These are phyloP conservation scores for Entelexis paramagnoliae DNA, from an alignment of 1,139 yeast genomes.

Conservation along the genomic window DNA sequence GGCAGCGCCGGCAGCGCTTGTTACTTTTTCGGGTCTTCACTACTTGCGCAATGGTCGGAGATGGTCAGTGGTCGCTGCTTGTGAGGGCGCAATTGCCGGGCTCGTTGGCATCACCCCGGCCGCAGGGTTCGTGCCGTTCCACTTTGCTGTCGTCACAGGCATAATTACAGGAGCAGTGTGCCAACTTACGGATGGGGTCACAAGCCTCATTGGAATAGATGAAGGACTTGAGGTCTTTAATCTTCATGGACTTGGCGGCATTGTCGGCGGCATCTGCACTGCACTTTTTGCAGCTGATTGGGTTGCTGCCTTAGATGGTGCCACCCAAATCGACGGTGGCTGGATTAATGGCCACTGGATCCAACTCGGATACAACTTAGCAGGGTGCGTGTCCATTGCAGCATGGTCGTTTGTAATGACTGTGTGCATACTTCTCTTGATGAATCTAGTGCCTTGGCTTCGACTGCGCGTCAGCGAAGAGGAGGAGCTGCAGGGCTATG, in stretches of 20 bases:
- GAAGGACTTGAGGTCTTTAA: constrained; percentile 95
- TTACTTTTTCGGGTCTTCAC: constrained; percentile 87
- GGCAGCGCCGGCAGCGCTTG: constrained; percentile 85
- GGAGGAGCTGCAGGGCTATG: constrained; percentile 82
- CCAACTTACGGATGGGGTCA: constrained; percentile 76
- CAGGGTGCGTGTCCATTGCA: constrained; percentile 64
- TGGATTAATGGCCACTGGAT: constrained; percentile 85
- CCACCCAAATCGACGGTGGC: constrained; percentile 62
- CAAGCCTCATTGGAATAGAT: constrained; percentile 61
- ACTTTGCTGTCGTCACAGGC: constrained; percentile 78
- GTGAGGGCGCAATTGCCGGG: constrained; percentile 90
- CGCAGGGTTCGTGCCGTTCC: constrained; percentile 88
- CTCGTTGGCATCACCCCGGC: constrained; percentile 94
- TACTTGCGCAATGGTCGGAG: constrained; percentile 75
- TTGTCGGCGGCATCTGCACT: constrained; percentile 69
- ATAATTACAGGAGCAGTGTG: constrained; percentile 65
- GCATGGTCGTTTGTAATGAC: constrained; percentile 76
- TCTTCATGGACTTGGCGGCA: constrained; percentile 87
- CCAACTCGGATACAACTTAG: constrained; percentile 89
- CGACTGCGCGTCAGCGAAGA: constrained; percentile 77
- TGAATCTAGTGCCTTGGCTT: constrained; percentile 73
- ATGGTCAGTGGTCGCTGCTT: constrained; percentile 90
- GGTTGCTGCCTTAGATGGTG: constrained; percentile 60
- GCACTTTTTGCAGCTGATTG: constrained; percentile 92
- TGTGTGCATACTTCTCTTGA: constrained; percentile 50